Conservation (phyloP, 768 basidiomycete species). For the Suillus subalutaceus region DNA sequence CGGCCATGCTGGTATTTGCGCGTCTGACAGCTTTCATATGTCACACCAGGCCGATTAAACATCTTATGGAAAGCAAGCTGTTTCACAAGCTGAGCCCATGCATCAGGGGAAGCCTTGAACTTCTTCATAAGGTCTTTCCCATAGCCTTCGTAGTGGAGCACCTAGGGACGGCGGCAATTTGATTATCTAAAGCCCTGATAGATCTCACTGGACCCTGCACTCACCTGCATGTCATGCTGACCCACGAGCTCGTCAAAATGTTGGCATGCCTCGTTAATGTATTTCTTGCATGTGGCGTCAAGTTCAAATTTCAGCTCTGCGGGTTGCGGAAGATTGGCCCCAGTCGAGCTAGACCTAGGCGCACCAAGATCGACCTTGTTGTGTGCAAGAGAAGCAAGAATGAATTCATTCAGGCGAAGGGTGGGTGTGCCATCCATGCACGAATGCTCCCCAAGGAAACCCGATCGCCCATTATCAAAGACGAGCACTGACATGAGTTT, state of each 20-base stretch:
- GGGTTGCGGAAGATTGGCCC: constrained; percentile 51
- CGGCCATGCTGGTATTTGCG: constrained; percentile 88
- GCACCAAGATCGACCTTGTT: constrained; percentile 80
- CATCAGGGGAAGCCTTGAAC: constrained; percentile 86
- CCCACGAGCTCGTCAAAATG: constrained; percentile 78
- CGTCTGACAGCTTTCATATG: constrained; percentile 95
- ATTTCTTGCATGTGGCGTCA: constrained; percentile 50
- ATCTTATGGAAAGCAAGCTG: constrained; percentile 95
- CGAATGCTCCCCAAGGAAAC: constrained; percentile 87
- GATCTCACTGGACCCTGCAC: constrained; percentile 20
- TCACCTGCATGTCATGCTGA: constrained; percentile 77
- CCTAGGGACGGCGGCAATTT: constrained; percentile 38
- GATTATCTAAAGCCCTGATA: not conserved
- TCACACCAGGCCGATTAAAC: constrained; percentile 70
- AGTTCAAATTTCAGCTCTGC: constrained; percentile 74
- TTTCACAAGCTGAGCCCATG: constrained; percentile 94
- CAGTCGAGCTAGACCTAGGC: constrained; percentile 37
- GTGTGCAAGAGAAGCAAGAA: constrained; percentile 72
- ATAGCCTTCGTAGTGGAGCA: constrained; percentile 85
- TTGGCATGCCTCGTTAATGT: constrained; percentile 60
- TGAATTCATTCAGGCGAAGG: constrained; percentile 92
- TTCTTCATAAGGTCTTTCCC: constrained; percentile 88
- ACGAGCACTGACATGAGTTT: constrained; percentile 69
- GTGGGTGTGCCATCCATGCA: constrained; percentile 97
- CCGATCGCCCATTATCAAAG: constrained; percentile 92